Conservation (phyloP, 306 rosid genomes). For the Quercus cerris region DNA sequence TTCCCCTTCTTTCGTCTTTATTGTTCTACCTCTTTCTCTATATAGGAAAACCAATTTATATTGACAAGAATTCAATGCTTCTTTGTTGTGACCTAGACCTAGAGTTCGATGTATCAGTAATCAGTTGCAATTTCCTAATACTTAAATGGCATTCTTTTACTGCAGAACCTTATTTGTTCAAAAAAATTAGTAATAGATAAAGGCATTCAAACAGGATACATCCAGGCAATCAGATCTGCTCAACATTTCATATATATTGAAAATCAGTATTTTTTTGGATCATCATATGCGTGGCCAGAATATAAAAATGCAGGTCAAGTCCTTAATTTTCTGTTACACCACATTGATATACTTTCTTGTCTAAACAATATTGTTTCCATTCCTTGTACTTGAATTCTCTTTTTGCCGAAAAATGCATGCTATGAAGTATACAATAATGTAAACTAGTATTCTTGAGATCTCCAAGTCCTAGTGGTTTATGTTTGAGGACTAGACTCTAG, state of each 20-base stretch:
- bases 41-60: conserved; percentile 14
- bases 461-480: neutral
- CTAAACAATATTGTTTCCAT: conserved; percentile 7
- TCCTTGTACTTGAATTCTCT: neutral
- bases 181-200: conserved; percentile 70
- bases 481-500: neutral
- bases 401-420: neutral
- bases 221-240: conserved; percentile 94
- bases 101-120: neutral
- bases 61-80: conserved; percentile 3
- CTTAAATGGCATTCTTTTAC: conserved; percentile 19
- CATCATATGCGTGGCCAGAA: conserved; percentile 88
- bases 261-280: conserved; percentile 90
- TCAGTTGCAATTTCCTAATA: conserved; percentile 3
- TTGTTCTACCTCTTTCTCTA: neutral
- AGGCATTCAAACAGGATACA: conserved; percentile 89
- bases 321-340: conserved; percentile 7
- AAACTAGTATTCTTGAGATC: conserved; percentile 3
- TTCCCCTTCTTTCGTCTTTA: neutral
- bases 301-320: conserved; percentile 80
- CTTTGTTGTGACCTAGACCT: conserved; percentile 22
- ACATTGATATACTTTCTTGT: conserved; percentile 8
- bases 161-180: conserved; percentile 83
- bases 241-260: conserved; percentile 92
- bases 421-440: neutral